Percentiles rank a stretch among this genome's conserved stretches.
These are phyloP conservation scores for Candida tunisiensis DNA, from an alignment of 1,139 yeast species.

Conservation along the genomic window DNA sequence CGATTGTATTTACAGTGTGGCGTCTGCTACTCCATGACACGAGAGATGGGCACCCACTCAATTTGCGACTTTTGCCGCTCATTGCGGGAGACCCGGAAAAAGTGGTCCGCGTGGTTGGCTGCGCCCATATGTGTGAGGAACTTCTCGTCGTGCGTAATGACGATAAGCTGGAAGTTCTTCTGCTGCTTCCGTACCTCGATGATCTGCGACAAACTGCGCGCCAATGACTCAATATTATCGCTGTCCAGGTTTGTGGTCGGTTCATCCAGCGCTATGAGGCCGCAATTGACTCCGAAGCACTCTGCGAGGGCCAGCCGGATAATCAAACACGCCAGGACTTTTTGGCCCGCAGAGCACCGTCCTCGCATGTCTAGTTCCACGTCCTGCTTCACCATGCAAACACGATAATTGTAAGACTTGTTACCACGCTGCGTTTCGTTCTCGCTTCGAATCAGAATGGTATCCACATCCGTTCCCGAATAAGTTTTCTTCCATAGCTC, in stretches of 20 bases:
- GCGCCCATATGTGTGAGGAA: conserved; percentile 79
- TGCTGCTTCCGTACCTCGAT: conserved; percentile 63
- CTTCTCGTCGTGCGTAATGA: conserved; percentile 91
- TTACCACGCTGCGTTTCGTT: conserved; percentile 30
- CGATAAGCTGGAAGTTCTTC: conserved; percentile 81
- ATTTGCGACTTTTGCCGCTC: conserved; percentile 69
- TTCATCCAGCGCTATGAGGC: conserved; percentile 90
- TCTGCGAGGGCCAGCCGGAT: conserved; percentile 88
- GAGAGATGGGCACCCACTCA: conserved; percentile 19
- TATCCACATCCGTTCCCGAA: conserved; percentile 89
- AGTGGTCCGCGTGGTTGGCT: conserved; percentile 73
- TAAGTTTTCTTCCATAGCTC: conserved; percentile 92
- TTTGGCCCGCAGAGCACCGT: conserved; percentile 95
- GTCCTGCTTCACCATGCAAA: conserved; percentile 87
- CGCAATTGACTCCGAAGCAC: conserved; percentile 90
- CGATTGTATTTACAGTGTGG: neutral
- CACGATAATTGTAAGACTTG: conserved; percentile 75
- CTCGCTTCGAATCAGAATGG: conserved; percentile 75
- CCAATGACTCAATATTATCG: conserved; percentile 79
- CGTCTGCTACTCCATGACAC: conserved; percentile 5
- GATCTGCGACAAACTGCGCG: conserved; percentile 59
- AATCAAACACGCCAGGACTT: conserved; percentile 82
- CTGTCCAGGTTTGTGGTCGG: conserved; percentile 93
- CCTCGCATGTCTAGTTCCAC: conserved; percentile 96
- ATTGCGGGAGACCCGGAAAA: conserved; percentile 67